Evolutionary conservation across 106 monocot species (phyloP).

Genomic region (Ottelia alismoides): DNA sequence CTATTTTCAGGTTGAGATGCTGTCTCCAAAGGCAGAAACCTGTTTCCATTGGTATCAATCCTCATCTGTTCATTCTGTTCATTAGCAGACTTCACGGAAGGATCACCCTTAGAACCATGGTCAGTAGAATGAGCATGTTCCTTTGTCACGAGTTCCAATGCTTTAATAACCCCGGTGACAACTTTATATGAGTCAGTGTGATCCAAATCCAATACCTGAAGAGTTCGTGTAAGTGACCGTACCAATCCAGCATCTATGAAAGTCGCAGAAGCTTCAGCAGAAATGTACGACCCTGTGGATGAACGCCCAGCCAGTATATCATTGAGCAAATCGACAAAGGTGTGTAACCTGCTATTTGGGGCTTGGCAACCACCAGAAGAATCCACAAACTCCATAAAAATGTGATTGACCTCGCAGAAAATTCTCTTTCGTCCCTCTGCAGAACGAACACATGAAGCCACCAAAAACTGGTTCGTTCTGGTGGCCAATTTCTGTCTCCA

Average conservation of each 20-base stretch:
- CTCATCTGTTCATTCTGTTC: slow-evolving; percentile 42
- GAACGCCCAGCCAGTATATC: slow-evolving; percentile 76
- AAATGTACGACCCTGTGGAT: slow-evolving; percentile 74
- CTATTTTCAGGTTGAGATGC: slow-evolving; percentile 53
- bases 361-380: slow-evolving; percentile 35
- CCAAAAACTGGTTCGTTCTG: slow-evolving; percentile 90
- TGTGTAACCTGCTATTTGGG: slow-evolving; percentile 48
- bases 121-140: slow-evolving; percentile 79
- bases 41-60: slow-evolving; percentile 27
- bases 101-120: slow-evolving; percentile 38
- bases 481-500: slow-evolving; percentile 90
- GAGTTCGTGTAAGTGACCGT: slow-evolving; percentile 40
- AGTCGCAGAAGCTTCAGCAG: slow-evolving; percentile 85
- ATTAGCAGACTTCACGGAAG: slow-evolving; percentile 31
- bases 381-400: slow-evolving; percentile 59
- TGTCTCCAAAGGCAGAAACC: slow-evolving; percentile 54
- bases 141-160: slow-evolving; percentile 80
- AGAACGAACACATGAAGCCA: slow-evolving; percentile 85
- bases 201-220: slow-evolving; percentile 86
- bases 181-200: slow-evolving; percentile 77
- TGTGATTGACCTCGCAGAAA: slow-evolving; percentile 53
- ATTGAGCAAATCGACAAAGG: slow-evolving; percentile 88
- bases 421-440: slow-evolving; percentile 78
- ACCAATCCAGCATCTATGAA: slow-evolving; percentile 96
- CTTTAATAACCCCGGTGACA: slow-evolving; percentile 74